Evolutionary conservation across 371 early-diverging fungal species (phyloP), one percentile per base, ranked within the genome.

Genomic region (Zychaea mexicana): DNA sequence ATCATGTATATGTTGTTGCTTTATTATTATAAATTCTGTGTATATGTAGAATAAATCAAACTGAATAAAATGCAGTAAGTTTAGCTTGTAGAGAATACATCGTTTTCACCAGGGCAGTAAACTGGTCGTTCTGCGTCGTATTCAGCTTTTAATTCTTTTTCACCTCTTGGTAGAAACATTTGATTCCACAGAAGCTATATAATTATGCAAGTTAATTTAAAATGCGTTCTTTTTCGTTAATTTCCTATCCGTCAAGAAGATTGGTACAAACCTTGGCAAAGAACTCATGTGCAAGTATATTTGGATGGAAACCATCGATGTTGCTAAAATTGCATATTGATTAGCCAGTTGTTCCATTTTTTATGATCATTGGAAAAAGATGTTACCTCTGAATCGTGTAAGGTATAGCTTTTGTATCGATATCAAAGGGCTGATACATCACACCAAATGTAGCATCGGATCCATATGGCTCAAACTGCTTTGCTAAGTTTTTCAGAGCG

Each of bases 291-390:
- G 62, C 70, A 13, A 54, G 22, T 0, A 55, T 19, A 65, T 77
- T 74, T 0, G 74, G 77, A 65, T 77, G 77, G 47, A 64, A 77
- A 7, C 74, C 77, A 45, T 77, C 77, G 19, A 73, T 36, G 42
- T 77, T 74, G 65, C 78, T 77, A 60, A 57, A 28, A 13, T 32
- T 28, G 24, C 27, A 9, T 36, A n/a, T n/a, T n/a, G n/a, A n/a
- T n/a, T n/a, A n/a, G n/a, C n/a, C n/a, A n/a, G n/a, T n/a, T n/a
- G n/a, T n/a, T n/a, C n/a, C n/a, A n/a, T n/a, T n/a, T n/a, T n/a
- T n/a, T n/a, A n/a, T n/a, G n/a, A n/a, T n/a, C n/a, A n/a, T n/a
- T n/a, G 56, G 36, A 36, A 32, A 24, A 38, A 39, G 4, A 31
- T 32, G 2, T 13, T 17, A 2, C 30, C 3, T 47, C 52, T 54